Evolutionary conservation across 768 basidiomycete species (phyloP).

Genomic region (Mycena vitilis): DNA sequence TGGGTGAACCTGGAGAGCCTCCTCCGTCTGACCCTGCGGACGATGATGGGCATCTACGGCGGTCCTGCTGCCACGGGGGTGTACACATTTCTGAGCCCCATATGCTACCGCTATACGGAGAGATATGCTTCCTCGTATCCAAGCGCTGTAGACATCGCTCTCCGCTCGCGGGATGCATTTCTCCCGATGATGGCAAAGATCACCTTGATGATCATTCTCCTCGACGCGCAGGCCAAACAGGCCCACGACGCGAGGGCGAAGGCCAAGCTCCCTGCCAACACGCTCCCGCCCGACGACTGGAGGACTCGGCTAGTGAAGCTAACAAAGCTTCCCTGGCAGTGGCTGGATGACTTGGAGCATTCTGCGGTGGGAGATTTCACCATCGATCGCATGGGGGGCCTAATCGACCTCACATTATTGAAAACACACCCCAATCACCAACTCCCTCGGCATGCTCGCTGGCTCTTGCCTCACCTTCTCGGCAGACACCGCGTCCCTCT

Average conservation of each 20-base stretch:
- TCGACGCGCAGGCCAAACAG: constrained; percentile 14
- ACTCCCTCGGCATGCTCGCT: constrained; percentile 25
- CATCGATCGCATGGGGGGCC: constrained; percentile 32
- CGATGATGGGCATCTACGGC: constrained; percentile 21
- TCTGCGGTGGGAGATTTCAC: constrained; percentile 29
- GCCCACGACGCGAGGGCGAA: too few species aligned
- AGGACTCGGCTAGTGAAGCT: constrained; percentile 4
- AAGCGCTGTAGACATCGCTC: constrained; percentile 12
- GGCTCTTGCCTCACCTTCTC: constrained; percentile 28
- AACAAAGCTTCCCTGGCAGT: constrained; percentile 25
- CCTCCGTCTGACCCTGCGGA: constrained; percentile 24
- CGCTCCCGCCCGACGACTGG: constrained; percentile 12
- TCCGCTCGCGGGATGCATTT: constrained; percentile 32
- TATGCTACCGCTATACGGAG: constrained; percentile 26
- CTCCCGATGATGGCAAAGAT: constrained; percentile 30
- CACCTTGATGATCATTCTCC: constrained; percentile 25
- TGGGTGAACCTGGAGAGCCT: constrained; percentile 31
- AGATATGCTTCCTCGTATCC: constrained; percentile 17
- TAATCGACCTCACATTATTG: constrained; percentile 27
- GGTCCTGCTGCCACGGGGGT: constrained; percentile 24
- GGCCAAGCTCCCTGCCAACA: too few species aligned
- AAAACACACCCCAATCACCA: constrained; percentile 24
- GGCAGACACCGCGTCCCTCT: constrained; percentile 29
- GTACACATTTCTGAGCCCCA: constrained; percentile 16
- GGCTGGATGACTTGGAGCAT: constrained; percentile 26